These are phyloP conservation scores for Lipomyces starkeyi DNA, from an alignment of 805 yeast genomes.

Conservation along the genomic window DNA sequence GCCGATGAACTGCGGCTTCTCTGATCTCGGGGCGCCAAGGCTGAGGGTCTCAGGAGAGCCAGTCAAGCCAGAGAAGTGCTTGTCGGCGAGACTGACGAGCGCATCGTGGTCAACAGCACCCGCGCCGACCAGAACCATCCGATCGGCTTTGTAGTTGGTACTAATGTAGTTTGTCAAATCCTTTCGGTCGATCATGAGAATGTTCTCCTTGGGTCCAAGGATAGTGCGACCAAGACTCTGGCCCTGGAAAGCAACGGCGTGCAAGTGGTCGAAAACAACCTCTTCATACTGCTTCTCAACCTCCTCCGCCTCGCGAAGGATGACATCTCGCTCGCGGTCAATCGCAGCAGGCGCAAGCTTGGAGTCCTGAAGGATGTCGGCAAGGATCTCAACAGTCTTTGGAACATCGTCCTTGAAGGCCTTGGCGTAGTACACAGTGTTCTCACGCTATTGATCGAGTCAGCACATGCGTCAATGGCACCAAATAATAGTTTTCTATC, in stretches of 20 bases:
- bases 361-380: slow-evolving; percentile 88
- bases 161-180: slow-evolving; percentile 82
- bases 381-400: slow-evolving; percentile 81
- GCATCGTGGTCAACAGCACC: slow-evolving; percentile 91
- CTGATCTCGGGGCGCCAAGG: slow-evolving; percentile 73
- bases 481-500: background rate
- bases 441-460: slow-evolving; percentile 62
- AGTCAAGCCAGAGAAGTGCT: slow-evolving; percentile 63
- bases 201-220: slow-evolving; percentile 90
- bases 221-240: slow-evolving; percentile 97
- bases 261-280: slow-evolving; percentile 95
- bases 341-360: slow-evolving; percentile 82
- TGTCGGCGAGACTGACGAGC: slow-evolving; percentile 75
- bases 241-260: slow-evolving; percentile 84
- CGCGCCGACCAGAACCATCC: slow-evolving; percentile 96
- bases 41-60: slow-evolving; percentile 62
- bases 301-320: slow-evolving; percentile 94
- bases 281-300: slow-evolving; percentile 98
- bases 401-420: slow-evolving; percentile 81
- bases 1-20: slow-evolving; percentile 79
- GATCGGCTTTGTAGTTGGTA: slow-evolving; percentile 89
- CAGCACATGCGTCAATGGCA: background rate
- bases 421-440: slow-evolving; percentile 95
- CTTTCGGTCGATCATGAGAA: slow-evolving; percentile 73
- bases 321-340: slow-evolving; percentile 95